Base-by-base conservation (phyloP, 768 basidiomycete species). In the Botryobasidium botryosum region DNA sequence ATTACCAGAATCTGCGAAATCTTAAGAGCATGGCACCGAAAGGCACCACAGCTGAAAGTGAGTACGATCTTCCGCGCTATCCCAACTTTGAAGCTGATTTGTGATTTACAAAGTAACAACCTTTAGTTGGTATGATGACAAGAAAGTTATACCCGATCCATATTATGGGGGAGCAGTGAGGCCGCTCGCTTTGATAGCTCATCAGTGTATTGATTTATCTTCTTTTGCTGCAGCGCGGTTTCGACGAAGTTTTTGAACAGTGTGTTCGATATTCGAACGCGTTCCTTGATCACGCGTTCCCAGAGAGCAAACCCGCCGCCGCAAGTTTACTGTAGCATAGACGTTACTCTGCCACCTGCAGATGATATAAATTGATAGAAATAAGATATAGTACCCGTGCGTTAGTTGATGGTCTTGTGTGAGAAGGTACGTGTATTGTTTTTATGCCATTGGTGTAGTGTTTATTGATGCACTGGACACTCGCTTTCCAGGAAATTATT, bases 61-160 rank as follows among this genome's bases (percentile, higher is more conserved):
- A 17, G 45, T 35, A 10, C 8, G 43, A 21, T 45, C 6, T 44
- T 43, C 18, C n/a, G 7, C 38, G 39, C 6, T 47, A 17, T 8
- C 17, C 5, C 10, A 17, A 45, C 23, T 46, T n/a, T 6, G 8
- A 18, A 27, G 25, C 2, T 13, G 43, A 28, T 13, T 13, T 38
- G 29, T 10, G 5, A 5, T 35, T 20, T 2, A 47, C 25, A 12
- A 21, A 50, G 49, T 50, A 8, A 39, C 48, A 6, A 38, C 49
- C 15, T 50, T 50, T 18, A 48, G 49, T 20, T 50, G 48, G 5
- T 50, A 42, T 35, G 49, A 46, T n/a, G 48, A 50, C 24, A 46
- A 33, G 28, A 50, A 49, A 29, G 29, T 48, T 4, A 50, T 50
- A 15, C 35, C 38, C 8, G 49, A 50, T 25, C 49, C 49, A 12